phyloP scores from a whole-genome alignment of 176 grass and related monocot genomes.

The Olyra latifolia region DNA sequence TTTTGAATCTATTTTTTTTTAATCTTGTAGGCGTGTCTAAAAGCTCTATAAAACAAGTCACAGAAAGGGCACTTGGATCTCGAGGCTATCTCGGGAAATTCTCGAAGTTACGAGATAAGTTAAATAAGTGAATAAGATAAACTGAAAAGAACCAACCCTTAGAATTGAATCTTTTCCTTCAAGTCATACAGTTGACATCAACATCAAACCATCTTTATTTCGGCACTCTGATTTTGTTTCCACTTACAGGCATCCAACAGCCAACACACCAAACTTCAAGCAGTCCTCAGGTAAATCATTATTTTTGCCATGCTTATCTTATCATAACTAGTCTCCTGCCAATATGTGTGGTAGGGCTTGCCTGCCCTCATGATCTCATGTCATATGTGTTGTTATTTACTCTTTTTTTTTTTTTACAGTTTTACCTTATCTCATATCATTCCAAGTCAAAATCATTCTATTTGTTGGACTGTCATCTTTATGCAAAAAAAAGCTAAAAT shows the following conservation, averaged over 20 bases:
- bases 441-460: background rate
- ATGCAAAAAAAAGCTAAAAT: background rate
- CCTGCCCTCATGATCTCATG: background rate
- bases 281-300: constrained; percentile 67
- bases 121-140: too few relatives aligned
- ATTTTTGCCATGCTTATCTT: constrained; percentile 16
- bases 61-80: too few relatives aligned
- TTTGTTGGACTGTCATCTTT: background rate
- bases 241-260: constrained; percentile 57
- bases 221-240: constrained; percentile 28
- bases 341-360: background rate
- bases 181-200: background rate
- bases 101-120: too few relatives aligned
- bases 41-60: too few relatives aligned
- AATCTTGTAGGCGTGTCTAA: too few relatives aligned
- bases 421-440: background rate
- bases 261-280: constrained; percentile 60
- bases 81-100: too few relatives aligned
- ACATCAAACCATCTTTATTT: constrained; percentile 19
- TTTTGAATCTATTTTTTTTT: too few relatives aligned
- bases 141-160: too few relatives aligned
- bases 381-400: background rate
- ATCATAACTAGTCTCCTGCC: background rate
- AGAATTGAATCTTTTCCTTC: constrained; percentile 11
- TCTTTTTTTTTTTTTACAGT: background rate